Conservation (phyloP, 1,284 basidiomycete species). For the Bjerkandera adusta region DNA sequence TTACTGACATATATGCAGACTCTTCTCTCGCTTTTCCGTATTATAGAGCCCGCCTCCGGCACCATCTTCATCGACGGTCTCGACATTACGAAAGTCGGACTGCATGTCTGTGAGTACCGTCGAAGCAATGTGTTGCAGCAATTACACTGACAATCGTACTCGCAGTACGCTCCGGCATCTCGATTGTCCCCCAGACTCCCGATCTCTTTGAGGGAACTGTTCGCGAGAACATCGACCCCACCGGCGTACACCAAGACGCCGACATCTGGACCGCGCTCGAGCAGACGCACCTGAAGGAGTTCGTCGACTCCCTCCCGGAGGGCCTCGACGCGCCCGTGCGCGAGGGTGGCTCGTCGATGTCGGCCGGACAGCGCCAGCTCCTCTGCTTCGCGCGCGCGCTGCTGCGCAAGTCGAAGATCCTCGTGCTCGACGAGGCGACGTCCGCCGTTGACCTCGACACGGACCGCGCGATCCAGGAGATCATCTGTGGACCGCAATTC, state of each 20-base stretch:
- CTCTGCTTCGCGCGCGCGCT: constrained; percentile 83
- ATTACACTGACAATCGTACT: too few species aligned
- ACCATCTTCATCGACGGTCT: constrained; percentile 82
- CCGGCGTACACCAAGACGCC: constrained; percentile 66
- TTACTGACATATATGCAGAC: too few species aligned
- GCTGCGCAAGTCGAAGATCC: constrained; percentile 78
- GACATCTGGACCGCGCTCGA: constrained; percentile 84
- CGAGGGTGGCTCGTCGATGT: constrained; percentile 83
- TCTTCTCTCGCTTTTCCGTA: constrained; percentile 72
- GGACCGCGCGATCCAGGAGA: constrained; percentile 81
- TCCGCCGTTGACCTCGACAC: constrained; percentile 90
- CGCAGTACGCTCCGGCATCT: constrained; percentile 71
- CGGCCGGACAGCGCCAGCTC: constrained; percentile 83
- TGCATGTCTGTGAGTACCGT: constrained; percentile 66
- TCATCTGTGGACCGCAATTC: constrained; percentile 73
- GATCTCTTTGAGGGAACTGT: constrained; percentile 86
- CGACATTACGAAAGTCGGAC: constrained; percentile 81
- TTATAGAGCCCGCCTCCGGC: constrained; percentile 82
- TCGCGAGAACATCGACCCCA: constrained; percentile 83
- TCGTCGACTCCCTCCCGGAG: constrained; percentile 69
- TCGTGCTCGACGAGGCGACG: constrained; percentile 89
- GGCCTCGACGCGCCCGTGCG: constrained; percentile 75
- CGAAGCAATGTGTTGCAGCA: too few species aligned
- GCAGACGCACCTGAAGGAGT: constrained; percentile 69
- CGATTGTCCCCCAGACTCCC: constrained; percentile 87